Evolutionary conservation across 2,329 filamentous ascomycete genomes (phyloP), one percentile per base, ranked within the genome.

Genomic region (Cadophora luteo-olivacea): DNA sequence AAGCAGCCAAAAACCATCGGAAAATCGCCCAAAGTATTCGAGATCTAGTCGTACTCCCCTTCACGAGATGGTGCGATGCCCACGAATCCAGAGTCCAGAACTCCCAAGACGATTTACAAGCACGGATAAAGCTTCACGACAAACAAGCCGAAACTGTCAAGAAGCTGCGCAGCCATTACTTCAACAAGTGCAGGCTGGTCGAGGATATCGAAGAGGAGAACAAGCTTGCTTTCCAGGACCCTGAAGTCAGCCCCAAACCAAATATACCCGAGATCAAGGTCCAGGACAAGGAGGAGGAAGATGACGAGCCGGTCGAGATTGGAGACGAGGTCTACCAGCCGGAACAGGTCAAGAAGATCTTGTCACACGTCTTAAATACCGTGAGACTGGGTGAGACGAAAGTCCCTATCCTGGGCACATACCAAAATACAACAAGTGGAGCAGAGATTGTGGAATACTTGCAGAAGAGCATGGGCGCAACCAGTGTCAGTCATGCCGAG

Each of bases 131-230:
- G 84, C 87, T 92, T 70, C 94, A 98, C 80, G 93, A 97, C 78
- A 92, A 92, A 74, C 97, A 99, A 80, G 91, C 92, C 68, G 96
- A 99, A 71, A 81, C 87, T 24, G 93, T 97, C 70, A 93, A 94
- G 85, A 98, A 98, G 82, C 87, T 97, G 75, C 90, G 96, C 72
- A 97, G 92, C 80, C 92, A 93, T 75, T 99, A 99, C 82, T 98
- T 98, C 86, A 99, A 98, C 85, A 99, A 98, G 82, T 99, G 96
- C 79, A 91, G 97, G 61, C 84, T 97, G 70, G 91, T 98, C 7
- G 97, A 99, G 79, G 96, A 99, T 78, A 83, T 98, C 69, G 96
- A 99, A 79, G 96, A 99, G 81, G 97, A 99, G 84, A 97, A 97
- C 80, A 98, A 99, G 82, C 87, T 99, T 66, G 96, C 94, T 49